A percentile compares a stretch with the other conserved stretches of the same genome.
These are phyloP conservation scores for Corynascus novoguineensis DNA, from an alignment of 495 filamentous ascomycete species.

Conservation along the genomic window DNA sequence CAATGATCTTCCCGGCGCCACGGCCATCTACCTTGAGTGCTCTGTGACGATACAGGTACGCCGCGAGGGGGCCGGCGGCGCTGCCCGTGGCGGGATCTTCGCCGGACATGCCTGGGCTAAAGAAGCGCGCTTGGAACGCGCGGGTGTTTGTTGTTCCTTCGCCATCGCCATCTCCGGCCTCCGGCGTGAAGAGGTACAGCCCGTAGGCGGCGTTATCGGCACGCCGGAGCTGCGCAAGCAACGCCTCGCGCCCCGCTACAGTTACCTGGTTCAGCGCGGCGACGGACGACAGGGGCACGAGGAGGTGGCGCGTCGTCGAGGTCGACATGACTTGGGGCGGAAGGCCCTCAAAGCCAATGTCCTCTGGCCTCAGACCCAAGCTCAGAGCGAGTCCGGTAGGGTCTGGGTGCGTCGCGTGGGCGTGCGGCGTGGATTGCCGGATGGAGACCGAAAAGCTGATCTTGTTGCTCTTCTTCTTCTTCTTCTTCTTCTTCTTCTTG, in stretches of 20 bases:
- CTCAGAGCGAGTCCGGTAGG: not conserved
- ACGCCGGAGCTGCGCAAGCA: slow-evolving; percentile 3
- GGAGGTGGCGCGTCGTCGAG: slow-evolving; percentile 12
- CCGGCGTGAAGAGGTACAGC: slow-evolving; percentile 5
- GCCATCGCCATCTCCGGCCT: not conserved
- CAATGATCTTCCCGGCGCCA: not conserved
- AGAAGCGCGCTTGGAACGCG: slow-evolving; percentile 11
- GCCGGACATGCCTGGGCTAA: slow-evolving; percentile 12
- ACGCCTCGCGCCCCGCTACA: not conserved
- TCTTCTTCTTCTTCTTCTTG: too few relatives aligned
- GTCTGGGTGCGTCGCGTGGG: slow-evolving; percentile 1
- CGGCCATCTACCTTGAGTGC: slow-evolving; percentile 1
- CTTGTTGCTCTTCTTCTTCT: too few relatives aligned
- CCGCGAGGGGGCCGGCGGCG: slow-evolving; percentile 12
- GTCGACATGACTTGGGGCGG: slow-evolving; percentile 12
- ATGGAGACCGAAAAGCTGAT: too few relatives aligned
- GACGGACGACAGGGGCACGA: slow-evolving; percentile 7
- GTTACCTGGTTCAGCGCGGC: slow-evolving; percentile 6
- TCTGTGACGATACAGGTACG: slow-evolving; percentile 10
- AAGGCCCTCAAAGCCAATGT: not conserved
- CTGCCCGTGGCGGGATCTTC: slow-evolving; percentile 17
- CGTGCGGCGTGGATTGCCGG: slow-evolving; percentile 1
- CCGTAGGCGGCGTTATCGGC: slow-evolving; percentile 6
- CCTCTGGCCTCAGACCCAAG: not conserved
- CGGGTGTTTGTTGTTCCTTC: not conserved